Evolutionary conservation across 148 eudicot genomes (phyloP), one percentile per base, ranked within the genome.

Genomic region (Rhododendron ovatum): DNA sequence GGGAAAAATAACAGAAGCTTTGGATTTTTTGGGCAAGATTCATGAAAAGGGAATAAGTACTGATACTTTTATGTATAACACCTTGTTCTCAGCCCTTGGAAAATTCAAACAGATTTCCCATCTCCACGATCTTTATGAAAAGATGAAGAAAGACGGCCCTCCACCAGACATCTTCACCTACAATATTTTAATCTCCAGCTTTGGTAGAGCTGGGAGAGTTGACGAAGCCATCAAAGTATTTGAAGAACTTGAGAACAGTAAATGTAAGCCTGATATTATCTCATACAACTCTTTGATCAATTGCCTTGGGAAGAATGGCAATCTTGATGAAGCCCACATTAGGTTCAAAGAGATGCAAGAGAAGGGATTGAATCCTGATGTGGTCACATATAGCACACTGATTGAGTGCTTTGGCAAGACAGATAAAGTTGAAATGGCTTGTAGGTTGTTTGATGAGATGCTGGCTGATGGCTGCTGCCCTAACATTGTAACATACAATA

Each of bases 321-420:
- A 96, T 90, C 77, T 96, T 47, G 99, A 95, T 65, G 98, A 96
- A 91, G 99, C 99, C 20, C 99, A 96, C 88, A 92, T 96, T 92
- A 94, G 94, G 87, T 94, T 96, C 86, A 92, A 87, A 85, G 99
- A 96, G 87, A 96, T 96, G 99, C 95, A 92, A 86, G 99, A 96
- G 87, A 96, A 91, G 89, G 98, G 98, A 17, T 84, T 95, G 81
- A 93, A 89, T 84, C 98, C 99, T 67, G 98, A 96, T 88, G 99
- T 96, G 43, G 92, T 96, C 74, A 94, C 99, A 1, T 96, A 91
- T 81, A 96, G 99, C 89, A 96, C 98, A 15, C 91, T 96, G 22
- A 96, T 96, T 7, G 99, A 96, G 92, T 95, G 99, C 88, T 96
- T 96, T 91, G 98, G 98, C 15, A 96, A 96, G 91, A 85, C 94